Percentiles rank a stretch among this genome's conserved stretches.
Evolutionary conservation across 192 early-diverging fungal genomes (phyloP).

Genomic region (Coemansia sp.): DNA sequence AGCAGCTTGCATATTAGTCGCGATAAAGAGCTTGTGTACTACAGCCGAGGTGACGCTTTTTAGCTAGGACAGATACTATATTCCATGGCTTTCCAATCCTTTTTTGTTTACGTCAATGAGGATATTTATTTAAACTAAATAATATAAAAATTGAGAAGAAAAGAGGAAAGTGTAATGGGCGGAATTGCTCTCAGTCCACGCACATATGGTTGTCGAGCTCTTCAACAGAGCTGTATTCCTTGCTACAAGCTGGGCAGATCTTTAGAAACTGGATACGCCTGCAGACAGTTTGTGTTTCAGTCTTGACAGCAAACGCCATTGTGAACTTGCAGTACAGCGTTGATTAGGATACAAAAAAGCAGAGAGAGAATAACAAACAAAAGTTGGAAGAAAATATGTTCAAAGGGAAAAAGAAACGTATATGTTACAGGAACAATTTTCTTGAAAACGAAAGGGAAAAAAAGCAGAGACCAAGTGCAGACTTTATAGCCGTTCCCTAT

Average conservation of each 20-base stretch:
- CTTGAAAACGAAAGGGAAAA: background rate
- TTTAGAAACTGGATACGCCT: background rate
- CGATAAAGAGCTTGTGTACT: background rate
- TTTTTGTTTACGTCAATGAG: background rate
- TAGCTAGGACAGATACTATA: too few species aligned
- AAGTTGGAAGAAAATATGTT: too few species aligned
- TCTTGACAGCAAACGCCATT: background rate
- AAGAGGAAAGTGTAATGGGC: background rate
- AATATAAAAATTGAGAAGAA: background rate
- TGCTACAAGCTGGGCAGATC: background rate
- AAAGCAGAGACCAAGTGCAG: background rate
- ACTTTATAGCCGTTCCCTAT: background rate
- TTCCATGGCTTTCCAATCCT: too few species aligned
- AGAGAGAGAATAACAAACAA: too few species aligned
- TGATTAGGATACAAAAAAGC: background rate
- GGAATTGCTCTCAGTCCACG: background rate
- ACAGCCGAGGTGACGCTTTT: background rate
- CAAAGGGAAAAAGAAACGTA: too few species aligned
- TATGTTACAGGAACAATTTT: too few species aligned
- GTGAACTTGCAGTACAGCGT: background rate
- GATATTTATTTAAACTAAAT: background rate
- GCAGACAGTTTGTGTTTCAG: background rate
- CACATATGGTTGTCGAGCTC: constrained; percentile 5
- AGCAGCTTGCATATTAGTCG: background rate
- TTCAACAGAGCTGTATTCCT: background rate